Conservation (phyloP, 768 basidiomycete genomes). For the Mycena pura region DNA sequence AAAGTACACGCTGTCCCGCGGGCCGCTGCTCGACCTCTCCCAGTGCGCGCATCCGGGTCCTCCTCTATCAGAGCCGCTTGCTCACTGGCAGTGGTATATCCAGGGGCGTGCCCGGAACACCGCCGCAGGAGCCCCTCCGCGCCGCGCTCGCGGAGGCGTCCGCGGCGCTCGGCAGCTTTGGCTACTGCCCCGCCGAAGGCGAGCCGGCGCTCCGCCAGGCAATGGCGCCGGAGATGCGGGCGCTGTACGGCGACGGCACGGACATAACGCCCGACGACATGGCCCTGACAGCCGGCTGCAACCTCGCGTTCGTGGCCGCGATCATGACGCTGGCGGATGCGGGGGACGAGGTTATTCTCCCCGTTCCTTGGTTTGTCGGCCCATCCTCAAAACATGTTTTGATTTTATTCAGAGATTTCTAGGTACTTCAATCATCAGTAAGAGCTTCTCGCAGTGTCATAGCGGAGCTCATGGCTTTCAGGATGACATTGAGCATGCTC, state of each 20-base stretch:
- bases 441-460: constrained; percentile 19
- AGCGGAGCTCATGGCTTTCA: constrained; percentile 31
- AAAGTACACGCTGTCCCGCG: constrained; percentile 47
- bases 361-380: constrained; percentile 65
- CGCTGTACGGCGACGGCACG: constrained; percentile 55
- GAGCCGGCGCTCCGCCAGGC: constrained; percentile 57
- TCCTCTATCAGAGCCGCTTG: neutral
- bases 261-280: constrained; percentile 64
- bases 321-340: constrained; percentile 70
- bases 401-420: neutral
- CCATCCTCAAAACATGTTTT: neutral
- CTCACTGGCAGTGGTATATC: constrained; percentile 51
- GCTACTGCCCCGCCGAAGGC: constrained; percentile 68
- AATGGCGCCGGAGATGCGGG: constrained; percentile 66
- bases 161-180: constrained; percentile 50
- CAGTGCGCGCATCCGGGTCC: constrained; percentile 44
- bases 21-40: constrained; percentile 71
- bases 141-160: constrained; percentile 53
- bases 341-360: constrained; percentile 76
- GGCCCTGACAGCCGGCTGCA: constrained; percentile 75
- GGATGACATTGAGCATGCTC: constrained; percentile 73
- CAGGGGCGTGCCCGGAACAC: constrained; percentile 73
- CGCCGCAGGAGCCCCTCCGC: constrained; percentile 62
- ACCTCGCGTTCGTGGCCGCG: constrained; percentile 70
- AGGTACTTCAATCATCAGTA: constrained; percentile 77